Base-by-base conservation (phyloP, 352 stramenopile genomes). In the Pythium oligandrum region DNA sequence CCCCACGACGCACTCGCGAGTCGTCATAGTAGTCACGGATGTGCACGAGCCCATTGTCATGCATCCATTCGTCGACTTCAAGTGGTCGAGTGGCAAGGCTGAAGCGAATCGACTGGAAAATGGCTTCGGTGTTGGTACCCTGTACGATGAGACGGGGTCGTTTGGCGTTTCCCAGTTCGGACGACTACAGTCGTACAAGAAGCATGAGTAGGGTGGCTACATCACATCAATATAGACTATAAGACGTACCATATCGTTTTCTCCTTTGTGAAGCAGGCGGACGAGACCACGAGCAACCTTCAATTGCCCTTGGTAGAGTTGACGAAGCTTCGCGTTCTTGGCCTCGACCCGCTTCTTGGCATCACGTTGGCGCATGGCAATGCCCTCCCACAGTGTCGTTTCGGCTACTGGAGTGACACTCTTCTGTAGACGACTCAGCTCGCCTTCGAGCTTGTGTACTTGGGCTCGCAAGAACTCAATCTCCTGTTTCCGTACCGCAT, bases 251-350 rank as follows among this genome's bases (percentile, higher is more conserved):
- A 48, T 32, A 11, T 48, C 10, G 4, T 35, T 50, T 33, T 56
- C 10, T n/a, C 57, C 51, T 30, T 66, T 57, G n/a, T 53, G 66
- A 10, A 74, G 37, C 10, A 63, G 40, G 12, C 54, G 48, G 53
- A 64, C 50, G 31, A 73, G 39, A 2, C 61, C 59, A 33, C 52
- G 48, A 8, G 55, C 56, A 10, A 75, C 55, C 37, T 69, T 63
- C 11, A 66, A 47, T 36, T 79, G 61, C 1, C 50, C 57, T 43
- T 70, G 51, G 4, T 76, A 51, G 48, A 76, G 53, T 51, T 54
- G 51, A 48, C 61, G 62, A 9, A 76, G 53, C 50, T 64, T 40
- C 32, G 44, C 40, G 57, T 76, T 76, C 33, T 73, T 54, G 8
- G 55, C 43, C 43, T 75, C 59, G 8, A 66, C 57, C 38, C 42